Conservation (phyloP, 2,329 filamentous ascomycete species). For the Colletotrichum incanum region DNA sequence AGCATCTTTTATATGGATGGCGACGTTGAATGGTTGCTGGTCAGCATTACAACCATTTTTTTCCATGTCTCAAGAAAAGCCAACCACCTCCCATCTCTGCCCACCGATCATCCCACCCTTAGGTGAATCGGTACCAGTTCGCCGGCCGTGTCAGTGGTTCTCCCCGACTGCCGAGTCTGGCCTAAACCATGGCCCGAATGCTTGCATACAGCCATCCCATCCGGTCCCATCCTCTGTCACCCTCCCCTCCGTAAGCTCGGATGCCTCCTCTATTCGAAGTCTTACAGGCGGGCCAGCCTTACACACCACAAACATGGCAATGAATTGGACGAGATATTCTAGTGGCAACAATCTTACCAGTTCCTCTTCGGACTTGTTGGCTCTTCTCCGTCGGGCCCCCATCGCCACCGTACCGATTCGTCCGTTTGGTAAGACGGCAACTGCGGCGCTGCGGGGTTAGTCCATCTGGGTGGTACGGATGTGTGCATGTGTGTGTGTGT, state of each 20-base stretch:
- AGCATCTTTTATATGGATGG: neutral
- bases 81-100: neutral
- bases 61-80: neutral
- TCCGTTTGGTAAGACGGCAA: neutral
- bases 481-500: neutral
- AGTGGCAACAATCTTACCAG: slow-evolving; percentile 35
- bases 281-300: slow-evolving; percentile 24
- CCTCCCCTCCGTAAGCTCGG: slow-evolving; percentile 26
- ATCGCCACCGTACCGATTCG: slow-evolving; percentile 22
- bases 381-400: neutral
- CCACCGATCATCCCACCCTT: slow-evolving; percentile 23
- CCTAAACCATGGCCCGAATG: slow-evolving; percentile 6
- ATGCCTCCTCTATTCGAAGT: slow-evolving; percentile 3
- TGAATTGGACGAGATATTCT: neutral
- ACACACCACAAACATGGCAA: neutral
- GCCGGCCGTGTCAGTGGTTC: neutral
- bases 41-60: neutral
- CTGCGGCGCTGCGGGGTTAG: slow-evolving; percentile 7
- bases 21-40: neutral
- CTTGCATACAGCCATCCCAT: slow-evolving; percentile 32
- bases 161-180: slow-evolving; percentile 22
- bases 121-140: slow-evolving; percentile 8
- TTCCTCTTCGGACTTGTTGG: neutral
- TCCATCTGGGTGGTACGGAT: neutral
- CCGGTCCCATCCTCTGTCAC: slow-evolving; percentile 5